A percentile compares a stretch with the other conserved stretches of the same genome.
Evolutionary conservation across 2,329 filamentous ascomycete genomes (phyloP).

Genomic region (Botrytis pseudocinerea): DNA sequence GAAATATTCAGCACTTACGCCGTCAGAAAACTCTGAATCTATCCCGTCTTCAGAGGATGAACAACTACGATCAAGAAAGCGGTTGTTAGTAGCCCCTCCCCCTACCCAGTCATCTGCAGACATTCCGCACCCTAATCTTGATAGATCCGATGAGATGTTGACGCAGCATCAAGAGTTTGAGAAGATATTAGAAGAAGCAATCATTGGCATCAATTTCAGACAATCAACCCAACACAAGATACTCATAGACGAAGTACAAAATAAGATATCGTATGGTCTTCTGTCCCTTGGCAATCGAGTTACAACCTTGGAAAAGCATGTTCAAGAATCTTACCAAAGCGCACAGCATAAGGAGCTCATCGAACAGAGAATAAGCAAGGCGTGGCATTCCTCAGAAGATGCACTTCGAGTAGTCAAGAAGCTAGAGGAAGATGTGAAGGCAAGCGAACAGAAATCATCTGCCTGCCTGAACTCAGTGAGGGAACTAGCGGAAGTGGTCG

Average conservation of each 20-base stretch:
- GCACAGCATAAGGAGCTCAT: no score
- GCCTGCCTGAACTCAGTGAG: neutral
- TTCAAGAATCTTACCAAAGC: neutral
- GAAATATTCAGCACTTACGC: no score
- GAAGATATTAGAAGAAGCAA: neutral
- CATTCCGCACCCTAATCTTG: neutral
- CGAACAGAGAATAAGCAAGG: neutral
- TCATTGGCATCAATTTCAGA: neutral
- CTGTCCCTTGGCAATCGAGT: neutral
- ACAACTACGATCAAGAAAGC: neutral
- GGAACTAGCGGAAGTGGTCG: neutral
- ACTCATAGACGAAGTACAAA: neutral
- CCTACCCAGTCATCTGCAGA: neutral
- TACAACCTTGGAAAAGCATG: neutral
- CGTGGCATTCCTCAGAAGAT: neutral
- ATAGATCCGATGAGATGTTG: neutral
- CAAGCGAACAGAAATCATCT: no score
- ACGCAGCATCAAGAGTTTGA: neutral
- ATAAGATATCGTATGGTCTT: neutral
- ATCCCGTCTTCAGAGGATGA: neutral
- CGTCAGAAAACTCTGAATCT: neutral
- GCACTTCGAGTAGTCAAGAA: neutral
- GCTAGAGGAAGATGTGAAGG: neutral
- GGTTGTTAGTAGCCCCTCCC: neutral
- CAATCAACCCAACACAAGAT: neutral